These are phyloP conservation scores for Fusarium torreyae DNA, from an alignment of 2,329 filamentous ascomycete genomes.

Conservation along the genomic window DNA sequence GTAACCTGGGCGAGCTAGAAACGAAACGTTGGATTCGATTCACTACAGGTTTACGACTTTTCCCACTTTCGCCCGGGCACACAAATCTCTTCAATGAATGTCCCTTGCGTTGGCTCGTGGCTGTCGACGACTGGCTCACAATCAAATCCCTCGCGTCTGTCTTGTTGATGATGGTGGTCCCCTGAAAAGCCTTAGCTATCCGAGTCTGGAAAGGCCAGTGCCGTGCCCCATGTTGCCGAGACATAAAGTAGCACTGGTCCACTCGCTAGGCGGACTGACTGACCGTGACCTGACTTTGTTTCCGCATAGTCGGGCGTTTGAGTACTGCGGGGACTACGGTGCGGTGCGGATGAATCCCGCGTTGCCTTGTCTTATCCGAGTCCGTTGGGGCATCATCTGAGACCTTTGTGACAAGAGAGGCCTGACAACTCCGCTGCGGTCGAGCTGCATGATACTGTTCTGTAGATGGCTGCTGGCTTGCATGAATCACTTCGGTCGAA, in stretches of 20 bases:
- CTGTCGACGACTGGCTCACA: slow-evolving; percentile 9
- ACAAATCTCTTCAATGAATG: slow-evolving; percentile 13
- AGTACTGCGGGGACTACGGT: slow-evolving; percentile 28
- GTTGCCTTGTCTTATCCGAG: slow-evolving; percentile 3
- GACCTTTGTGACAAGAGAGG: neutral
- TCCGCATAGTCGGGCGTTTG: slow-evolving; percentile 30
- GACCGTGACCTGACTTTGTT: slow-evolving; percentile 18
- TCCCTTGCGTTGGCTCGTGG: slow-evolving; percentile 9
- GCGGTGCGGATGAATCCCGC: slow-evolving; percentile 20
- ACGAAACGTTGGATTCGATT: slow-evolving; percentile 27
- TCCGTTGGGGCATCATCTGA: neutral
- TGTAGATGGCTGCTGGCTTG: slow-evolving; percentile 1
- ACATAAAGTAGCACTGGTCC: slow-evolving; percentile 29
- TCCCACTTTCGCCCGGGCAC: slow-evolving; percentile 13
- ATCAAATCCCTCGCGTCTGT: slow-evolving; percentile 8
- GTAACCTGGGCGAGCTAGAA: slow-evolving; percentile 23
- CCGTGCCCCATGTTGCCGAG: slow-evolving; percentile 26
- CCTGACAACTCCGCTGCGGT: slow-evolving; percentile 13
- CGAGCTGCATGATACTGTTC: neutral
- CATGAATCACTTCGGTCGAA: neutral
- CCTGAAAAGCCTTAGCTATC: slow-evolving; percentile 2
- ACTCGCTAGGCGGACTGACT: slow-evolving; percentile 26
- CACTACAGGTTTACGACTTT: slow-evolving; percentile 8
- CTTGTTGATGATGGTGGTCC: slow-evolving; percentile 6
- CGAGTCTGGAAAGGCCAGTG: slow-evolving; percentile 8